These are phyloP conservation scores for Aspergillus homomorphus DNA, from an alignment of 495 filamentous ascomycete genomes.

Conservation along the genomic window DNA sequence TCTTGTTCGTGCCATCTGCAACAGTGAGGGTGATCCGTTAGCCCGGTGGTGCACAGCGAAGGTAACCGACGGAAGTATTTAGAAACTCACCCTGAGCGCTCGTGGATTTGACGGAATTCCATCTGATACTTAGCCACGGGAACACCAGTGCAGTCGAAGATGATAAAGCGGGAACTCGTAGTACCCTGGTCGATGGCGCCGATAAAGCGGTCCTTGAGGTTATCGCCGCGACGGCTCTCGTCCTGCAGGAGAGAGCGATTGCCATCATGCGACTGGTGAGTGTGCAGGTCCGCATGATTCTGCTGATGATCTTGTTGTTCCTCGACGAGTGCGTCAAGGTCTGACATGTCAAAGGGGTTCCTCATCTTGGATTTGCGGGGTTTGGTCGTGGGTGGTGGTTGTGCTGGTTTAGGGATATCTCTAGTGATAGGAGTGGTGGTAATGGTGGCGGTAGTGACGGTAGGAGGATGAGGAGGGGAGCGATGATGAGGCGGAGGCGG, in stretches of 20 bases:
- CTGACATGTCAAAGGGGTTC: constrained; percentile 42
- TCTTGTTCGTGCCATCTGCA: constrained; percentile 93
- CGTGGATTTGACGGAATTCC: constrained; percentile 87
- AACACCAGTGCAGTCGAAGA: constrained; percentile 78
- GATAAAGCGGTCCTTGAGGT: constrained; percentile 52
- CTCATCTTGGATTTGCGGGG: constrained; percentile 25
- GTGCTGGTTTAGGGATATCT: constrained; percentile 1
- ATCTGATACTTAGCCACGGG: constrained; percentile 86
- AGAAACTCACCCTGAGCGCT: constrained; percentile 75
- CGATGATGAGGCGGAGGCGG: constrained; percentile 1
- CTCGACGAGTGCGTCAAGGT: constrained; percentile 32
- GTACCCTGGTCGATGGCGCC: constrained; percentile 89
- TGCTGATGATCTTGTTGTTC: constrained; percentile 25
- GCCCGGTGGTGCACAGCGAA: background rate
- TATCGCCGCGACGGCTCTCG: constrained; percentile 30
- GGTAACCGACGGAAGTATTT: background rate
- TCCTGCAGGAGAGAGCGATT: constrained; percentile 44
- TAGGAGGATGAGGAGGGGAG: background rate
- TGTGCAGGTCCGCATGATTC: constrained; percentile 23
- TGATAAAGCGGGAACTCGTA: constrained; percentile 87
- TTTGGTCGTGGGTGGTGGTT: background rate
- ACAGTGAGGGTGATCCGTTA: constrained; percentile 12
- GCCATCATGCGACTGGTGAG: constrained; percentile 37
- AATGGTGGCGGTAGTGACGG: background rate
- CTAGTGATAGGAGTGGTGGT: background rate